Evolutionary conservation across 495 filamentous ascomycete species (phyloP).

Genomic region (Staphylotrichum tortipilum): DNA sequence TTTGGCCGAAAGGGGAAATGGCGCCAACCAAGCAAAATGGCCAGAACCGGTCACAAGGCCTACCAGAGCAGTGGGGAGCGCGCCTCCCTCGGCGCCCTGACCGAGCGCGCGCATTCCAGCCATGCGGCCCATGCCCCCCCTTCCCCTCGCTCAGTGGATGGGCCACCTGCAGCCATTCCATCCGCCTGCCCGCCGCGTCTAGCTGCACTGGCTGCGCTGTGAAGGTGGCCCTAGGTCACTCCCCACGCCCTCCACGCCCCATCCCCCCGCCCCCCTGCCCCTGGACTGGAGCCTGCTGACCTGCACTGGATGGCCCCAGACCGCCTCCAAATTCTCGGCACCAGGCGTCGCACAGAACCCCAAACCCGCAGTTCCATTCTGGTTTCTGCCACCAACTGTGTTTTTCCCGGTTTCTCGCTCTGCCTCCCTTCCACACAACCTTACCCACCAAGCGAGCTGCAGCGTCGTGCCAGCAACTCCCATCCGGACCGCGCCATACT

Average conservation of each 20-base stretch:
- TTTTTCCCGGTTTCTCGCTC: conserved; percentile 12
- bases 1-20: conserved; percentile 16
- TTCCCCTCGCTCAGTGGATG: no score
- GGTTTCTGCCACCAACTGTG: conserved; percentile 3
- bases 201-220: no score
- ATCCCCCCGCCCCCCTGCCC: not conserved
- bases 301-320: conserved; percentile 16
- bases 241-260: conserved; percentile 1
- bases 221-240: no score
- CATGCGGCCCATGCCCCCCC: no score
- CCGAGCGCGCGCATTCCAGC: not conserved
- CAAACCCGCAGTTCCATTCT: conserved; percentile 6
- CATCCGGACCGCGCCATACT: not conserved
- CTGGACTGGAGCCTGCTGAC: conserved; percentile 17
- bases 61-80: conserved; percentile 5
- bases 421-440: no score
- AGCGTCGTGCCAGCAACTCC: not conserved
- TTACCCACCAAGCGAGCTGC: not conserved
- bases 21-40: conserved; percentile 19
- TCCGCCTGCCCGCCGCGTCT: conserved; percentile 10
- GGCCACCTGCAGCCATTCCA: conserved; percentile 11
- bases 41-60: conserved; percentile 21
- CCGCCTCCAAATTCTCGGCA: conserved; percentile 20
- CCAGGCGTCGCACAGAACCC: conserved; percentile 14
- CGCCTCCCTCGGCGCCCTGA: not conserved